Base-by-base conservation (phyloP, 495 filamentous ascomycete genomes). In the Endocarpon pusillum region DNA sequence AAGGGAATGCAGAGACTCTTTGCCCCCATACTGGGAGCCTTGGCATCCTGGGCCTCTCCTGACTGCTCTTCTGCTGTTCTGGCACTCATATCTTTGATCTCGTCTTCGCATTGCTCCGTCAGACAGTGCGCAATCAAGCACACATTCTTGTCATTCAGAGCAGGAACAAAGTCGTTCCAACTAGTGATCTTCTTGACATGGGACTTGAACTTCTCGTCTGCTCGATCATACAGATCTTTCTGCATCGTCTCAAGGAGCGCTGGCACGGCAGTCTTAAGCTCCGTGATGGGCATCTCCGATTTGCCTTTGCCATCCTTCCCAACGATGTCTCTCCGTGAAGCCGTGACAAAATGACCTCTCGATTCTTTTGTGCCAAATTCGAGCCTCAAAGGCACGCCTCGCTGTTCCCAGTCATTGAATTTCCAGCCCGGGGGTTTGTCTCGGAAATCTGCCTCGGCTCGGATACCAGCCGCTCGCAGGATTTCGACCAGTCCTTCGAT, bases 1-100 rank as follows among this genome's bases (percentile, higher is more conserved):
- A 93, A 93, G 15, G 91, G 89, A 65, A 97, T 94, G 54, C 89
- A 97, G 46, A 97, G 65, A 40, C 73, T 80, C 73, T 97, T 97
- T 47, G 89, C 91, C 40, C 89, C 89, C 91, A 96, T 96, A 42
- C 72, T 77, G 30, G 91, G 89, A 14, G 79, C 80, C 46, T 73
- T 75, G 44, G 78, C 66, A 46, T 85, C 81, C 42, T 83, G 73
- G 9, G 81, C 70, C 22, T 61, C 67, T 32, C 75, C 78, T 24
- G 67, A 62, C 12, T 69, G 62, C 34, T 78, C 71, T 46, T 75
- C 71, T 10, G 64, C 64, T 48, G 71, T 78, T 33, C 78, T 70
- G 16, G 74, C 78, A 41, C 80, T 89, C 52, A 76, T 55, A 28
- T 91, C 82, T 66, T 97, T 97, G 62, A 97, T 80, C 53, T 77